Evolutionary conservation across 352 stramenopile genomes (phyloP), one percentile per base, ranked within the genome.

Genomic region (Globisporangium parvum): DNA sequence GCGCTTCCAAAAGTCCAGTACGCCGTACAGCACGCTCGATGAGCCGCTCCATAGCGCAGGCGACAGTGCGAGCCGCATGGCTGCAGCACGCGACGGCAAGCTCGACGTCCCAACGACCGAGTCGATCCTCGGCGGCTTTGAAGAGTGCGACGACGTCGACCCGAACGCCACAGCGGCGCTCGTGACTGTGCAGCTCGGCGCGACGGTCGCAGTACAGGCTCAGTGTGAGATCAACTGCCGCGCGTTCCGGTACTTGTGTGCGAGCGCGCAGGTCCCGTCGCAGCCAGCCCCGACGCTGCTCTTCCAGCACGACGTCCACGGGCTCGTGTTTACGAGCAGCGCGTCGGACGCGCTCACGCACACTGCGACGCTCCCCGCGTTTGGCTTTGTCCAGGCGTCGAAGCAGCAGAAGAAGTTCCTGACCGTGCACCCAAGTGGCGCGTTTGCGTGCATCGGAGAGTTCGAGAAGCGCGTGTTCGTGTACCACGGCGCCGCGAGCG

Each of bases 351-450:
- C 45, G 10, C 61, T 92, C 21, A 39, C 24, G 0, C 84, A 94
- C 44, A 58, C 65, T 23, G 54, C 70, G 17, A 90, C 82, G 6
- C 66, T 92, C 18, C 82, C 77, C 51, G 85, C 85, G 0, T 92
- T 94, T 47, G 85, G 81, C 2, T 94, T 90, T 39, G 85, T 94
- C 2, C 85, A 94, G 59, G 85, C 85, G 15, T 94, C 85, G 44
- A 94, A 94, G 66, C 79, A 91, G 52, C 78, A 92, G 55, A 92
- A 92, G 55, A 94, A 92, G 71, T 91, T 87, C 54, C 69, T 91
- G 70, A 74, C 69, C 15, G 80, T 84, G 44, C 70, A 88, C 17
- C 60, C 75, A 6, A 59, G 55, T 0, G 77, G 66, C 2, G 66
- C 67, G 28, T 73, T 94, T n/a, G 80, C 85, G 20, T 77, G 67